Conservation (phyloP, 1,284 basidiomycete genomes). For the Exobasidium cylindrosporum region DNA sequence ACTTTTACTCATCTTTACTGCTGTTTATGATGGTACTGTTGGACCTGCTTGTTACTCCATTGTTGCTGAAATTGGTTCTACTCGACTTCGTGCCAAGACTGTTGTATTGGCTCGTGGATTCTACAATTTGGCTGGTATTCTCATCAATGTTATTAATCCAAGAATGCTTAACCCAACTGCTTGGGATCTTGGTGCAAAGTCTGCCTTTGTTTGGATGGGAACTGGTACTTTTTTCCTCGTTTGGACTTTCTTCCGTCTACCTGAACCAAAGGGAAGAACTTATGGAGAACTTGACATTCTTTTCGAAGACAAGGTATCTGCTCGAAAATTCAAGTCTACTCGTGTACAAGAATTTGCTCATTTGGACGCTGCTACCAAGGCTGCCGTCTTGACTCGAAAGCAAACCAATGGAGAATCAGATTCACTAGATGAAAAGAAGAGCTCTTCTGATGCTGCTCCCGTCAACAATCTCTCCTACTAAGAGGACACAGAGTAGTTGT, state of each 20-base stretch:
- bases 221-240: slow-evolving; percentile 55
- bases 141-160: slow-evolving; percentile 58
- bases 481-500: too few relatives aligned
- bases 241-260: slow-evolving; percentile 54
- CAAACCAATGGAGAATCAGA: slow-evolving; percentile 2
- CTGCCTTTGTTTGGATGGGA: slow-evolving; percentile 57
- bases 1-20: slow-evolving; percentile 58
- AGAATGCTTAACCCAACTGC: slow-evolving; percentile 56
- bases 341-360: slow-evolving; percentile 44
- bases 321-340: slow-evolving; percentile 55
- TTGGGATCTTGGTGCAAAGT: slow-evolving; percentile 58
- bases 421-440: background rate
- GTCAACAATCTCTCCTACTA: too few relatives aligned
- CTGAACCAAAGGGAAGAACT: slow-evolving; percentile 57
- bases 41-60: slow-evolving; percentile 58
- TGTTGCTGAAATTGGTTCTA: slow-evolving; percentile 59
- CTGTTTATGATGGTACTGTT: slow-evolving; percentile 56
- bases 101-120: slow-evolving; percentile 60
- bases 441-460: too few relatives aligned
- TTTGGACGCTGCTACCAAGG: background rate
- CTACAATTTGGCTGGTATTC: slow-evolving; percentile 54
- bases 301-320: slow-evolving; percentile 52
- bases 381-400: too few relatives aligned
- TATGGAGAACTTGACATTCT: slow-evolving; percentile 58
- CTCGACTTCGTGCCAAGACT: slow-evolving; percentile 60